Percentiles rank a stretch among this genome's conserved stretches.
Evolutionary conservation across 2,329 filamentous ascomycete genomes (phyloP).

Genomic region (Botryotinia convoluta): DNA sequence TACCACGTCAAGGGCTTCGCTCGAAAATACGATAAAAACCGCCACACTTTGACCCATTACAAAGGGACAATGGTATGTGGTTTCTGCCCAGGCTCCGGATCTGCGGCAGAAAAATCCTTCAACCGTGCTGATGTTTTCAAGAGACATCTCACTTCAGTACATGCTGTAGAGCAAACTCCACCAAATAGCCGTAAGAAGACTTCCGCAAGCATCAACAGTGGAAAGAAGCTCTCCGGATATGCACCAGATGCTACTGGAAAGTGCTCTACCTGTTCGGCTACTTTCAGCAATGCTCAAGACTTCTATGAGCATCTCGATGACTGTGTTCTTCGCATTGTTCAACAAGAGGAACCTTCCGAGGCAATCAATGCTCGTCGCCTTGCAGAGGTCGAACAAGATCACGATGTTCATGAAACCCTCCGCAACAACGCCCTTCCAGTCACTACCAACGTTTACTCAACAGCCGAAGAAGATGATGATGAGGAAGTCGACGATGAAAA

Average conservation of each 20-base stretch:
- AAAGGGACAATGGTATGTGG: constrained; percentile 98
- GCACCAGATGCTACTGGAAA: constrained; percentile 76
- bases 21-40: constrained; percentile 96
- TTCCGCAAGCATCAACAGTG: constrained; percentile 34
- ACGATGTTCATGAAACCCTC: constrained; percentile 59
- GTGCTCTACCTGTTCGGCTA: constrained; percentile 87
- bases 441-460: constrained; percentile 47
- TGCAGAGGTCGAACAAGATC: constrained; percentile 63
- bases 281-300: constrained; percentile 84
- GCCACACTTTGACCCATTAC: constrained; percentile 94
- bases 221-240: constrained; percentile 64
- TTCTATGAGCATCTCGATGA: constrained; percentile 95
- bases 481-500: constrained; percentile 57
- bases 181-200: constrained; percentile 81
- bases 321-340: constrained; percentile 68
- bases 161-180: constrained; percentile 90
- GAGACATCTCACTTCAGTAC: constrained; percentile 86
- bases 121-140: constrained; percentile 98
- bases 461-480: constrained; percentile 46
- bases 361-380: constrained; percentile 66
- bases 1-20: constrained; percentile 95
- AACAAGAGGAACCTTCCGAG: constrained; percentile 68
- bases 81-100: constrained; percentile 87
- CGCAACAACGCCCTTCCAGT: constrained; percentile 54
- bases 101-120: constrained; percentile 88